Conservation (phyloP, 140 eudicot genomes). For the Erigeron philadelphicus region DNA sequence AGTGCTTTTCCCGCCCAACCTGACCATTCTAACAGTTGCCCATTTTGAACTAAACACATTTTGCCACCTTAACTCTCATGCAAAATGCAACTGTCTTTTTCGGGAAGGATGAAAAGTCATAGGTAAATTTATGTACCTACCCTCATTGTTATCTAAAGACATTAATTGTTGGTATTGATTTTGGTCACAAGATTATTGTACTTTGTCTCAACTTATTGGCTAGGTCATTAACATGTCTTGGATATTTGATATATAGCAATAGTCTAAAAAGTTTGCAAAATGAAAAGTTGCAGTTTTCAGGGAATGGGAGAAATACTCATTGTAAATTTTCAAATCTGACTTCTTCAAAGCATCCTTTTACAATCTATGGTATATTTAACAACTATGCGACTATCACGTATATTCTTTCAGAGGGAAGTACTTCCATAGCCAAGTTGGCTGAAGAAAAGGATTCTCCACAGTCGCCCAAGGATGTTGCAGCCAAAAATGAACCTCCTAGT, state of each 20-base stretch:
- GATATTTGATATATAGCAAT: slow-evolving; percentile 5
- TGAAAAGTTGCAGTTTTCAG: not conserved
- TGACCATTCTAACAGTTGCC: not conserved
- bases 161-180: not conserved
- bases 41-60: not conserved
- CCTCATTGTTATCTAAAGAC: not conserved
- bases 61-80: not conserved
- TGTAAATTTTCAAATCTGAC: not conserved
- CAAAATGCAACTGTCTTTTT: not conserved
- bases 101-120: not conserved
- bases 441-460: slow-evolving; percentile 35
- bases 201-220: not conserved
- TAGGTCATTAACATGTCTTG: not conserved
- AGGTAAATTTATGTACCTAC: not conserved
- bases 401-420: slow-evolving; percentile 43
- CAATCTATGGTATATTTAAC: not conserved
- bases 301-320: not conserved
- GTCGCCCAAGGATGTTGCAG: slow-evolving; percentile 30
- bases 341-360: slow-evolving; percentile 4
- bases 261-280: not conserved
- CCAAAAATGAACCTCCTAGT: slow-evolving; percentile 33
- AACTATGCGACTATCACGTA: not conserved
- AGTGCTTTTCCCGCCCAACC: not conserved
- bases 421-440: slow-evolving; percentile 23
- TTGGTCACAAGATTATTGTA: slow-evolving; percentile 11